phyloP scores from a whole-genome alignment of 2,329 filamentous ascomycete genomes.

The Cercospora sojina region DNA sequence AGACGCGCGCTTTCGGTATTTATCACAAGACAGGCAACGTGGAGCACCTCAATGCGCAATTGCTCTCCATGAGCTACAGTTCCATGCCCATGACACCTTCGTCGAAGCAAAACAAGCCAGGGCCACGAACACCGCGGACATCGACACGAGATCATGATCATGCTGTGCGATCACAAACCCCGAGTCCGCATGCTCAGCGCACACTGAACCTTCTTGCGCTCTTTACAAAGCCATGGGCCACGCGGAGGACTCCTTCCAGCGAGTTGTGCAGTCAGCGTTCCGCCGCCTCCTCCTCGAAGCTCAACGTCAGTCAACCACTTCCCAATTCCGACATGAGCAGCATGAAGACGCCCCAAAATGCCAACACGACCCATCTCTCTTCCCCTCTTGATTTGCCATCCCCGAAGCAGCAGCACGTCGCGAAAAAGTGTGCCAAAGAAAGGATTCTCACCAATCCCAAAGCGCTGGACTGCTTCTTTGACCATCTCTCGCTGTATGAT shows the following conservation, averaged over 20 bases:
- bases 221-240: background rate
- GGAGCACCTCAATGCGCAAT: background rate
- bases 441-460: background rate
- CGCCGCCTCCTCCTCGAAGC: background rate
- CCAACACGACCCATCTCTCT: background rate
- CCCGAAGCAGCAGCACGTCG: background rate
- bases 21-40: background rate
- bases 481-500: background rate
- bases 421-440: background rate
- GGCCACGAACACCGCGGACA: background rate
- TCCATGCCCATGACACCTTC: background rate
- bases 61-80: background rate
- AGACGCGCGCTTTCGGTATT: background rate
- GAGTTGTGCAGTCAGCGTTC: background rate
- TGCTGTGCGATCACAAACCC: background rate
- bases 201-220: background rate
- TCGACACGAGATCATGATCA: background rate
- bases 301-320: background rate
- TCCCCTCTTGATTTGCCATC: background rate
- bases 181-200: background rate
- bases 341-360: background rate
- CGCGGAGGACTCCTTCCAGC: background rate
- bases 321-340: background rate
- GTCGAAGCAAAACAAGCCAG: background rate
- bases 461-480: slow-evolving; percentile 4